These are phyloP conservation scores for Trichoderma koningii DNA, from an alignment of 2,329 filamentous ascomycete species.

Conservation along the genomic window DNA sequence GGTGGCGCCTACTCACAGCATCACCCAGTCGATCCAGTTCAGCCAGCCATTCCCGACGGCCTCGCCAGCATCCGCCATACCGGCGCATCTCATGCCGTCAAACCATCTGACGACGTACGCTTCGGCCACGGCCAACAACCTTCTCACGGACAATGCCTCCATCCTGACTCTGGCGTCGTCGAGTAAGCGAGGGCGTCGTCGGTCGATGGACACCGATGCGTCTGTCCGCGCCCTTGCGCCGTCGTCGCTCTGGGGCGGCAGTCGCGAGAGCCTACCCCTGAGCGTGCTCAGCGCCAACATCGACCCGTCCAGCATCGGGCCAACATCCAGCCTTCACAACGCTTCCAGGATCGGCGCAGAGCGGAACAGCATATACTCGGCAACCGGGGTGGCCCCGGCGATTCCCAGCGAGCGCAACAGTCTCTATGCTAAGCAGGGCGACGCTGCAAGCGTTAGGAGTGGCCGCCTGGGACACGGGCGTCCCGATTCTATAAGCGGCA, in stretches of 20 bases:
- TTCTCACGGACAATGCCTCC: conserved; percentile 82
- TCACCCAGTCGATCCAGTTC: conserved; percentile 60
- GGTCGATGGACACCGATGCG: conserved; percentile 83
- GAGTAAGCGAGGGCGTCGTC: conserved; percentile 73
- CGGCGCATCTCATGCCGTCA: conserved; percentile 64
- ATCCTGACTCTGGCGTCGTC: conserved; percentile 83
- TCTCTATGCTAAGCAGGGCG: conserved; percentile 70
- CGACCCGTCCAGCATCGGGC: conserved; percentile 50
- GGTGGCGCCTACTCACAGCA: conserved; percentile 42
- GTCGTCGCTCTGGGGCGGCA: conserved; percentile 79
- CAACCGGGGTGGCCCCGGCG: conserved; percentile 66
- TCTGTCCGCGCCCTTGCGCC: conserved; percentile 83
- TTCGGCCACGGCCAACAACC: conserved; percentile 77
- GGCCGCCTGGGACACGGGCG: conserved; percentile 74
- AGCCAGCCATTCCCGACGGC: conserved; percentile 65
- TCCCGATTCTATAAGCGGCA: conserved; percentile 80
- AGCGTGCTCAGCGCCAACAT: conserved; percentile 75
- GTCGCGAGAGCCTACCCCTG: conserved; percentile 75
- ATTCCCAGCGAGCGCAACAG: conserved; percentile 77
- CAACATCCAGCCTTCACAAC: conserved; percentile 56
- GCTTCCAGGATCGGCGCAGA: conserved; percentile 54
- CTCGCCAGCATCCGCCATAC: conserved; percentile 71
- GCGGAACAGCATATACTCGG: conserved; percentile 80
- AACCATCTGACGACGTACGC: conserved; percentile 70
- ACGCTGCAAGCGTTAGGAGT: conserved; percentile 77